Base-by-base conservation (phyloP, 1,284 basidiomycete genomes). In the Melampsora larici-populina region DNA sequence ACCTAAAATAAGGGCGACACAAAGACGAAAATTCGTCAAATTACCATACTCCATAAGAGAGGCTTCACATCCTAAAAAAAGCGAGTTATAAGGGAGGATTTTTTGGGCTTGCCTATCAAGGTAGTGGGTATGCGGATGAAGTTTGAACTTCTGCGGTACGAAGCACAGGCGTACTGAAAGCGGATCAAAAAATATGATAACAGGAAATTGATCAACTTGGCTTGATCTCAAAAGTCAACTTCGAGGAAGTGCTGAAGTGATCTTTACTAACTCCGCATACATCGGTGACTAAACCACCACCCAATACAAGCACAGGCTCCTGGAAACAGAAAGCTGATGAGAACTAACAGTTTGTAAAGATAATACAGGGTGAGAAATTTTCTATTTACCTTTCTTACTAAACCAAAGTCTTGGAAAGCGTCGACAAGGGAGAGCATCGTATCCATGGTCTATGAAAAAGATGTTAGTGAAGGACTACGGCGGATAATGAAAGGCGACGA, bases 121-220 rank as follows among this genome's bases (percentile, higher is more conserved):
- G 62, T 86, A 26, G 85, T 86, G 31, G 85, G 84, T 21, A 86
- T 84, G 70, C 85, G 84, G 80, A 86, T 86, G 80, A 85, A 86
- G 83, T 86, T 86, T 81, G 83, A 84, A 40, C 82, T 82, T 81
- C 85, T 82, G 73, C 85, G 82, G 84, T 86, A 86, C 15, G 82
- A 84, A 9, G 85, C 85, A 79, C 85, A 86, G 58, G 85, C 85
- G 82, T 85, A 86, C 43, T 85, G 84, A 72, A 36, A 64, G 31
- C 7, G 18, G 31, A 36, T 24, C 18, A 26, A 29, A 36, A 33
- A 24, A 3, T 6, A 64, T 64, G 26, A 33, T 64, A 64, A 64
- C 18, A 33, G 83, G 80, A 65, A 83, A 80, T 18, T 26, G n/a
- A 29, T 8, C 18, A 29, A 64, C 6, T 64, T 18, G 18, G 8